Conservation (phyloP, 2,329 filamentous ascomycete species). For the Colletotrichum theobromicola region DNA sequence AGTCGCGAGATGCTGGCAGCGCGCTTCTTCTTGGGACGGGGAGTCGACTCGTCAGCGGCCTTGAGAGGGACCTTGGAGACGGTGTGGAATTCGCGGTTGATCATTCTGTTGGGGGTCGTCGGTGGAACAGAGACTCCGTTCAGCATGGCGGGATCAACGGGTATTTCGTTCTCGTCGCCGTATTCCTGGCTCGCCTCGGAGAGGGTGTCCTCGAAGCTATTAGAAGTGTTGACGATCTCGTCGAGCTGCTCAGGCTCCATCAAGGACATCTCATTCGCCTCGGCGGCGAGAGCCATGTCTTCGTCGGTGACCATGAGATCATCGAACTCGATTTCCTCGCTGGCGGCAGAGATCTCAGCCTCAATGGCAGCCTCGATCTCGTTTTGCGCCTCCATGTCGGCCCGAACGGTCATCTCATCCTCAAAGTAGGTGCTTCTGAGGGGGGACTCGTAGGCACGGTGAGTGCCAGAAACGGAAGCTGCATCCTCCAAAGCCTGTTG, state of each 20-base stretch:
- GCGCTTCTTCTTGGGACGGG: constrained; percentile 52
- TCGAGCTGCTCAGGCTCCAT: constrained; percentile 49
- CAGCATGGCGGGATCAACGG: constrained; percentile 54
- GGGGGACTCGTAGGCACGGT: constrained; percentile 38
- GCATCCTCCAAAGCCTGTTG: background rate
- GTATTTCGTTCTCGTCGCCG: constrained; percentile 69
- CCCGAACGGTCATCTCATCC: constrained; percentile 60
- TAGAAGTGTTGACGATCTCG: constrained; percentile 32
- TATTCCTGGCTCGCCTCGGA: constrained; percentile 71
- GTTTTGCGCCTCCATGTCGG: constrained; percentile 34
- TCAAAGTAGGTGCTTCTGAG: constrained; percentile 62
- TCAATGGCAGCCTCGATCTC: constrained; percentile 39
- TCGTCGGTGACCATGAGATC: constrained; percentile 57
- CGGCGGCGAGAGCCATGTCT: constrained; percentile 61
- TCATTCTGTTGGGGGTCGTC: constrained; percentile 60
- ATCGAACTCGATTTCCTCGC: constrained; percentile 42
- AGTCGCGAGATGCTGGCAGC: constrained; percentile 57
- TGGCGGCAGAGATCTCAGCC: constrained; percentile 30
- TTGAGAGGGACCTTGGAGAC: constrained; percentile 81
- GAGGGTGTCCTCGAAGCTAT: constrained; percentile 48
- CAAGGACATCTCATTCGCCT: constrained; percentile 66
- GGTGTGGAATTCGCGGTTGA: constrained; percentile 69
- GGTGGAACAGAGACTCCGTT: constrained; percentile 40
- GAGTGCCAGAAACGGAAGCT: constrained; percentile 12
- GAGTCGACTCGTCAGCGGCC: constrained; percentile 64